Conservation (phyloP, 2,329 filamentous ascomycete species). For the Ascochyta rabiei region DNA sequence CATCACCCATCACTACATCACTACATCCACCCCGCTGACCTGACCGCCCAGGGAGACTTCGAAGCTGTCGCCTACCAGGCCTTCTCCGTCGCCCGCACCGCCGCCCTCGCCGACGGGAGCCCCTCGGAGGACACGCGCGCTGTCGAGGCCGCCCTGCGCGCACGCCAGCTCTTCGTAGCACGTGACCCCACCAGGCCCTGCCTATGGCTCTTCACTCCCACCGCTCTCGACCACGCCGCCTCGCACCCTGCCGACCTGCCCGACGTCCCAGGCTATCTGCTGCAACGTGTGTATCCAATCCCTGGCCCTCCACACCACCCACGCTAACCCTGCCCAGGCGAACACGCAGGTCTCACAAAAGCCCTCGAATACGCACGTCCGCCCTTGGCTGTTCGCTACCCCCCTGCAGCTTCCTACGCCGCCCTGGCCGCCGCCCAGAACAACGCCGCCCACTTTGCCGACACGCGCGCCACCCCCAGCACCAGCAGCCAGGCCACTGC, state of each 20-base stretch:
- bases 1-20: too few species aligned
- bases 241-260: constrained; percentile 33
- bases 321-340: constrained; percentile 36
- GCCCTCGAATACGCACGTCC: constrained; percentile 43
- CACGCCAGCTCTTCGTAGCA: constrained; percentile 34
- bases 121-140: constrained; percentile 37
- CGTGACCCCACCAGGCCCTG: constrained; percentile 40
- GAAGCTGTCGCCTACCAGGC: constrained; percentile 47
- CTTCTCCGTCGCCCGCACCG: constrained; percentile 38
- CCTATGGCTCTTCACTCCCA: constrained; percentile 45
- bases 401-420: constrained; percentile 28
- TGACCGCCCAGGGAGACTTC: constrained; percentile 39
- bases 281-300: constrained; percentile 35
- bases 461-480: constrained; percentile 25
- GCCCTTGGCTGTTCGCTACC: constrained; percentile 31
- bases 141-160: constrained; percentile 39
- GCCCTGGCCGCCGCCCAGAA: constrained; percentile 26
- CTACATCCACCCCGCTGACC: too few species aligned
- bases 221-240: constrained; percentile 29
- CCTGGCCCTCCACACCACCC: too few species aligned
- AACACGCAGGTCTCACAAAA: constrained; percentile 43
- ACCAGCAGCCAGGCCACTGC: constrained; percentile 20
- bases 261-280: constrained; percentile 34
- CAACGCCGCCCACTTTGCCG: constrained; percentile 20
- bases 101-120: constrained; percentile 26